A percentile compares a stretch with the other conserved stretches of the same genome.
Conservation (phyloP, 1,139 yeast genomes). For the Suhomyces anneliseae region DNA sequence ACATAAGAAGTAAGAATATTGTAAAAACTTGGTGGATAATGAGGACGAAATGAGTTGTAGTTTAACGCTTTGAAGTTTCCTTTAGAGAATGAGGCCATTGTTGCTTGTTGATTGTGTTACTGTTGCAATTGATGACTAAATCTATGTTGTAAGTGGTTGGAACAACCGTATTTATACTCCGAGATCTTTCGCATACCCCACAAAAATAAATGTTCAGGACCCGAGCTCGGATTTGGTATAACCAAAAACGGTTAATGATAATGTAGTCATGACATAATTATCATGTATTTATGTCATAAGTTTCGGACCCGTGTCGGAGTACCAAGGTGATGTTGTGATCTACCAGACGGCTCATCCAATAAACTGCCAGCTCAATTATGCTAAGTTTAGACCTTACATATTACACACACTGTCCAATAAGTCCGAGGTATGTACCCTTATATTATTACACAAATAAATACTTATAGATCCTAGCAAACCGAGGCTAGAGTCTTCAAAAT, state of each 20-base stretch:
- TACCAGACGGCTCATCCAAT: too few relatives aligned
- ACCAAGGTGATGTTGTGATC: too few relatives aligned
- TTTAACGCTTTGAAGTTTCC: constrained; percentile 55
- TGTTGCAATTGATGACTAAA: constrained; percentile 28
- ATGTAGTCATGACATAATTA: too few relatives aligned
- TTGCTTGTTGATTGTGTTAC: background rate
- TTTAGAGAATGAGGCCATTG: constrained; percentile 69
- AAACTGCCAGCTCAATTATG: too few relatives aligned
- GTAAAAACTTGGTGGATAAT: constrained; percentile 25
- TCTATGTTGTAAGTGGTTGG: background rate
- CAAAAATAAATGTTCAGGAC: background rate
- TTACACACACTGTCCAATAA: too few relatives aligned
- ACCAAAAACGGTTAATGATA: too few relatives aligned
- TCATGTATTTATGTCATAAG: too few relatives aligned
- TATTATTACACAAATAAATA: too few relatives aligned
- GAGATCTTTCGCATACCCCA: background rate
- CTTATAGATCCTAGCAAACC: too few relatives aligned
- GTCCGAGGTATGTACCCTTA: too few relatives aligned
- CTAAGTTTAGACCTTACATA: too few relatives aligned
- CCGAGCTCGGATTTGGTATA: constrained; percentile 2
- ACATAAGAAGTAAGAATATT: constrained; percentile 24
- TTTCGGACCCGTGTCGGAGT: background rate
- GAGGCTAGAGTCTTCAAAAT: too few relatives aligned
- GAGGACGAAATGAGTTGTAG: constrained; percentile 52
- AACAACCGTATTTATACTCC: background rate